Evolutionary conservation across 768 basidiomycete species (phyloP).

Genomic region (Russula vinacea): DNA sequence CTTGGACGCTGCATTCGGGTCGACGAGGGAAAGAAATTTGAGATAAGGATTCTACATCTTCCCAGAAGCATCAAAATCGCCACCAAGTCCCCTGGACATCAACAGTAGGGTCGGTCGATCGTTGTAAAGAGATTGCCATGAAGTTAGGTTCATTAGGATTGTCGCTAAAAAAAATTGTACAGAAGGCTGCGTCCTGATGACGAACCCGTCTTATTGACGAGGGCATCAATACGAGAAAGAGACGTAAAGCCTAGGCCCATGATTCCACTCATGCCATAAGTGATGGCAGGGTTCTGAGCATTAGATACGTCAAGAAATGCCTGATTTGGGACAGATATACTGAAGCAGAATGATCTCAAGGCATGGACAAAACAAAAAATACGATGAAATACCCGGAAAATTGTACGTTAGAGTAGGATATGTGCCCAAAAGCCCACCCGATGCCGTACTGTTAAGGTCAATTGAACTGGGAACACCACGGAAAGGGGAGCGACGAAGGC

Average conservation of each 20-base stretch:
- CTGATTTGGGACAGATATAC: constrained; percentile 63
- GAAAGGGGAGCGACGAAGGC: neutral
- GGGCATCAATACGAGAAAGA: constrained; percentile 67
- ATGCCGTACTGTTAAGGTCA: constrained; percentile 60
- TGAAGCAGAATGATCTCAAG: constrained; percentile 33
- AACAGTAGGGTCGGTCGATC: constrained; percentile 50
- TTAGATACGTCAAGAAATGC: constrained; percentile 62
- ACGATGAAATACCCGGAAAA: constrained; percentile 63
- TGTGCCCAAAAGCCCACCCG: constrained; percentile 69
- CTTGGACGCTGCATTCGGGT: constrained; percentile 64
- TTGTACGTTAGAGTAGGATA: constrained; percentile 58
- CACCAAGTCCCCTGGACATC: constrained; percentile 71
- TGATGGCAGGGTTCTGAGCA: constrained; percentile 70
- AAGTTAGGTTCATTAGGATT: constrained; percentile 74
- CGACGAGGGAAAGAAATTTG: constrained; percentile 64
- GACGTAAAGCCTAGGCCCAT: constrained; percentile 74
- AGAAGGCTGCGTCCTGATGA: constrained; percentile 66
- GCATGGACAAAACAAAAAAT: neutral
- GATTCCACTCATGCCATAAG: constrained; percentile 69
- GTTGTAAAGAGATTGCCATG: constrained; percentile 71
- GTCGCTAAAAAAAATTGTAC: constrained; percentile 68
- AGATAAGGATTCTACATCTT: constrained; percentile 75
- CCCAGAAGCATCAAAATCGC: constrained; percentile 64
- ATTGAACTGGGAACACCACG: neutral
- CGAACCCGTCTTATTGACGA: constrained; percentile 54